These are phyloP conservation scores for Ceratocystis colombiana DNA, from an alignment of 2,329 filamentous ascomycete species.

Conservation along the genomic window DNA sequence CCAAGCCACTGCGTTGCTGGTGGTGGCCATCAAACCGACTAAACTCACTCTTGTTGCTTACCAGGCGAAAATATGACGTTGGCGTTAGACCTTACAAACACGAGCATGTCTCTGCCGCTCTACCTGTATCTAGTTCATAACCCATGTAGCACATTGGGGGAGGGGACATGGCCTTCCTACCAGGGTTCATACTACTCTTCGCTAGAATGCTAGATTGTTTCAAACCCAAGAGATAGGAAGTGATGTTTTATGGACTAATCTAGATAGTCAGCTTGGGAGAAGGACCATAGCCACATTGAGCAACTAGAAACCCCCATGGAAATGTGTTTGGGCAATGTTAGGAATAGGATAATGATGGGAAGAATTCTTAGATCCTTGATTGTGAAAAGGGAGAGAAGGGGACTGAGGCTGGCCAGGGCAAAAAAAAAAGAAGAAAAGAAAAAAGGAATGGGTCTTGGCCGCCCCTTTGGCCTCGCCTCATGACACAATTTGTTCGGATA, in stretches of 20 bases:
- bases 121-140: too few relatives aligned
- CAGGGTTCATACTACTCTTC: neutral
- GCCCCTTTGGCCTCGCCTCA: too few relatives aligned
- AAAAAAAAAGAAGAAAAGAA: too few relatives aligned
- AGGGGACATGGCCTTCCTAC: neutral
- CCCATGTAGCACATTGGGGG: too few relatives aligned
- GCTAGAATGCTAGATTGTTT: neutral
- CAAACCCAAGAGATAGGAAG: neutral
- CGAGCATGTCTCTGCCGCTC: too few relatives aligned
- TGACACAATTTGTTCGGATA: too few relatives aligned
- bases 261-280: neutral
- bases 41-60: too few relatives aligned
- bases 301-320: neutral
- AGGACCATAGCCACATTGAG: neutral
- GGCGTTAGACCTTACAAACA: too few relatives aligned
- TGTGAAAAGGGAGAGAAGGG: neutral
- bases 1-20: neutral
- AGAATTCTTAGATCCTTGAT: neutral
- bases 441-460: too few relatives aligned
- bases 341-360: neutral
- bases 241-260: neutral
- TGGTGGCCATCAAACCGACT: neutral
- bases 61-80: too few relatives aligned
- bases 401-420: too few relatives aligned
- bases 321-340: neutral